Base-by-base conservation (phyloP, 2,329 filamentous ascomycete species). In the Arthrocladium fulminans region DNA sequence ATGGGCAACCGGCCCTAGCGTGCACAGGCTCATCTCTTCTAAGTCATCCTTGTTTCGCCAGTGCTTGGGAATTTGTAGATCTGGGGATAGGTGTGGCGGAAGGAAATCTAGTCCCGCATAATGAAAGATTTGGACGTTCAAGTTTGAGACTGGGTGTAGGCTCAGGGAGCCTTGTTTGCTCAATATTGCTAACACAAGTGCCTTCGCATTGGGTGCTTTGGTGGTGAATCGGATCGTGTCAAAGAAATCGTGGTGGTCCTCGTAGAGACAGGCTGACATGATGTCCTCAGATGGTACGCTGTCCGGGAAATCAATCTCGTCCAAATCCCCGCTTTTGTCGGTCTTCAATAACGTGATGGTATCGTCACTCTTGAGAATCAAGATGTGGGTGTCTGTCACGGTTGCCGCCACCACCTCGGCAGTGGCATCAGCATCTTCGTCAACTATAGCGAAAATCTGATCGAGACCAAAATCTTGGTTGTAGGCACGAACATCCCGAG, bases 391-490 rank as follows among this genome's bases (percentile, higher is more conserved):
- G 57, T 97, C 90, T 17, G 79, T 79, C 58, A 97, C 89, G 62
- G 86, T 94, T 30, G 86, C 84, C 59, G 81, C 84, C 39, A 88
- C 71, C 35, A 92, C 83, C 46, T 83, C 77, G 3, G 87, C 83
- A 59, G 95, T 64, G 32, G 70, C 82, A 10, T 85, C 88, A 0
- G 83, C 89, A 55, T 92, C 86, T 59, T 95, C 92, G 59, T 97
- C 92, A 53, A 87, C 79, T 77, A 97, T 88, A 1, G 89, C 88
- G 43, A 96, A 76, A 47, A 98, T 97, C 61, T 97, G 90, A 39
- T 83, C 83, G 46, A 98, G 75, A 9, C 84, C 86, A 51, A 98
- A 77, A 64, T 94, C 87, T 66, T 83, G 83, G 64, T 97, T 89
- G 59, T 96, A 98, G 52, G 84, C 90, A 51, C 90, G 79, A 20